Conservation (phyloP, 345 rosid species). For the Aegle marmelos region DNA sequence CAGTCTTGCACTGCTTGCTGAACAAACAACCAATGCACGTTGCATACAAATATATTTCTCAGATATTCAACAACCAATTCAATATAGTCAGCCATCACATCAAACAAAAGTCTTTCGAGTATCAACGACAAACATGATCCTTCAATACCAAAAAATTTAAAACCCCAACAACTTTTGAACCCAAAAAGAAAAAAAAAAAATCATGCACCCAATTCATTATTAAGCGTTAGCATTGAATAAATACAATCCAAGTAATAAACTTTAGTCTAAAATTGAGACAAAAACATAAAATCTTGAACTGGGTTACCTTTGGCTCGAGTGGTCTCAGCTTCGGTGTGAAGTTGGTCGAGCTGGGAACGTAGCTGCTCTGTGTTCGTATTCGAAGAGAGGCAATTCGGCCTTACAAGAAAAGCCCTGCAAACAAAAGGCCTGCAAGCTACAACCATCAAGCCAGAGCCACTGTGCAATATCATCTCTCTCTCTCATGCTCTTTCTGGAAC, state of each 20-base stretch:
- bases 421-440: constrained; percentile 20
- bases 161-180: not conserved
- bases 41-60: not conserved
- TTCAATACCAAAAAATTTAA: not conserved
- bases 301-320: constrained; percentile 65
- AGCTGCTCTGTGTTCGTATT: constrained; percentile 45
- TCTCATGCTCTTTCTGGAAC: not conserved
- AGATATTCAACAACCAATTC: not conserved
- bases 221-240: not conserved
- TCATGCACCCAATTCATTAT: no score
- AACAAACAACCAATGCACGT: constrained; percentile 12
- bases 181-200: not conserved
- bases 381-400: constrained; percentile 37
- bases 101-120: not conserved
- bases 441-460: constrained; percentile 29
- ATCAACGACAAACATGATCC: not conserved
- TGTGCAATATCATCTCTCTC: constrained; percentile 34
- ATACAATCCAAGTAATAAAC: not conserved
- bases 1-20: constrained; percentile 71
- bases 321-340: constrained; percentile 66
- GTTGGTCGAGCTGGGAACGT: constrained; percentile 68
- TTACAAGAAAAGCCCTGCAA: constrained; percentile 19
- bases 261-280: not conserved
- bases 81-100: not conserved
- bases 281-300: not conserved